phyloP scores from a whole-genome alignment of 352 stramenopile species.

The Phytophthora uliginosa region DNA sequence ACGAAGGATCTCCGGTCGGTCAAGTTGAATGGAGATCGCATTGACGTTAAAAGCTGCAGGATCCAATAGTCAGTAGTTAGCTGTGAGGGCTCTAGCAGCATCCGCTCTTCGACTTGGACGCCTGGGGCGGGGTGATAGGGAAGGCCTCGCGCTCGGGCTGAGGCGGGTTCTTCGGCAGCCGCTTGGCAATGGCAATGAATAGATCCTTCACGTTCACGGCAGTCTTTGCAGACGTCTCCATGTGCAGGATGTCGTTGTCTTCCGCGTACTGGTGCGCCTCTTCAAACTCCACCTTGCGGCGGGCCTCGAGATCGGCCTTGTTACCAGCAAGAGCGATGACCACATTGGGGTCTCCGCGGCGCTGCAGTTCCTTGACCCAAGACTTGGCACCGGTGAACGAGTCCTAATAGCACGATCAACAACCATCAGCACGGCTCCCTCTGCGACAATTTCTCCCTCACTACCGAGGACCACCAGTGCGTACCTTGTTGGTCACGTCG shows the following conservation, averaged over 20 bases:
- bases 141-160: slow-evolving; percentile 89
- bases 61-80: slow-evolving; percentile 43
- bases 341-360: slow-evolving; percentile 97
- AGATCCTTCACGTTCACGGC: slow-evolving; percentile 99
- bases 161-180: slow-evolving; percentile 84
- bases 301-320: slow-evolving; percentile 98
- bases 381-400: slow-evolving; percentile 98
- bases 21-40: slow-evolving; percentile 34
- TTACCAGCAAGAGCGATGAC: slow-evolving; percentile 98
- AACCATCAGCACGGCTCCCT: slow-evolving; percentile 6
- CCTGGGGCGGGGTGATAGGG: slow-evolving; percentile 81
- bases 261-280: slow-evolving; percentile 99
- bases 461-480: background rate
- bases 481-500: slow-evolving; percentile 97
- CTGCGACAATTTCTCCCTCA: slow-evolving; percentile 9
- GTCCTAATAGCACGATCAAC: slow-evolving; percentile 66
- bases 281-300: slow-evolving; percentile 97
- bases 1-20: slow-evolving; percentile 21
- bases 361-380: slow-evolving; percentile 99
- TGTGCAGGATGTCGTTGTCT: slow-evolving; percentile 99
- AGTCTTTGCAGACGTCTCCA: slow-evolving; percentile 99
- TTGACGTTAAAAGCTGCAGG: slow-evolving; percentile 38
- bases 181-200: slow-evolving; percentile 98
- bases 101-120: slow-evolving; percentile 81
- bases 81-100: slow-evolving; percentile 75